Conservation (phyloP, 768 basidiomycete genomes). For the Kwoniella sp. region DNA sequence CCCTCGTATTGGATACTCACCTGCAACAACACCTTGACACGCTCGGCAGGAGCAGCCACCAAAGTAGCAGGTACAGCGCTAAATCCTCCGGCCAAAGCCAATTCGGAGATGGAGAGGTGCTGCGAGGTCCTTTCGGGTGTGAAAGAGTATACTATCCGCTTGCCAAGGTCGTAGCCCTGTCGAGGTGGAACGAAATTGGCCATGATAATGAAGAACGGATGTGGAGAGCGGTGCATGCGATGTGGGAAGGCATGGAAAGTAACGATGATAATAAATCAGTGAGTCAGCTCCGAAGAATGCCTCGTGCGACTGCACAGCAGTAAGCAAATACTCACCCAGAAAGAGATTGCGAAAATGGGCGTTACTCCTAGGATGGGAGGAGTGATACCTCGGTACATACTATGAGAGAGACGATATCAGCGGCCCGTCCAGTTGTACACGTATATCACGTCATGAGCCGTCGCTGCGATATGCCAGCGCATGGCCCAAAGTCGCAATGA, state of each 20-base stretch:
- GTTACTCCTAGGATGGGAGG: constrained; percentile 93
- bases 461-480: too few relatives aligned
- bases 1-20: constrained; percentile 57
- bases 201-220: neutral
- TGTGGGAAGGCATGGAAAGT: neutral
- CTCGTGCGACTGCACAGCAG: too few relatives aligned
- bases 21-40: constrained; percentile 94
- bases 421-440: too few relatives aligned
- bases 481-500: too few relatives aligned
- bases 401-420: too few relatives aligned
- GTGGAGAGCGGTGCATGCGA: neutral
- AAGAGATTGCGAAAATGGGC: constrained; percentile 95
- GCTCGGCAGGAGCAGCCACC: constrained; percentile 92
- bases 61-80: constrained; percentile 90
- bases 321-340: constrained; percentile 71
- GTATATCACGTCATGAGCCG: neutral
- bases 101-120: constrained; percentile 70
- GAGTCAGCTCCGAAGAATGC: too few relatives aligned
- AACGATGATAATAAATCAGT: too few relatives aligned
- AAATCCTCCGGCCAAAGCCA: constrained; percentile 90
- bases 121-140: constrained; percentile 77
- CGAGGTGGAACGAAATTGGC: neutral
- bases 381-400: constrained; percentile 66
- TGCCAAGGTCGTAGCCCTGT: constrained; percentile 91
- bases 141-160: constrained; percentile 72